phyloP scores from a whole-genome alignment of 495 filamentous ascomycete species.

The Penicillium lividum region DNA sequence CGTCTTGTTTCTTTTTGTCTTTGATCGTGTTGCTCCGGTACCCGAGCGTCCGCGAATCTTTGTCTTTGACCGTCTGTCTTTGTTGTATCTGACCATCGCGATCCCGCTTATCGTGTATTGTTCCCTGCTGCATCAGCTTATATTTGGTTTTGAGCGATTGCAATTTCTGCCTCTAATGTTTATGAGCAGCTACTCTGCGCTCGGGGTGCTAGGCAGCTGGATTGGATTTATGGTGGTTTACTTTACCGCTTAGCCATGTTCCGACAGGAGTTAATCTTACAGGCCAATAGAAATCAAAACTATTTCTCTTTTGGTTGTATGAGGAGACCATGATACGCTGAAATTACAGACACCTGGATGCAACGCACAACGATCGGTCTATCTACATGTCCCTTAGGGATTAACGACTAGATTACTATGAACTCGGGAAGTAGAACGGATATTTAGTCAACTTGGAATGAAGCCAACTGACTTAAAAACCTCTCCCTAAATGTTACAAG shows the following conservation, averaged over 20 bases:
- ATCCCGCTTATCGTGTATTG: conserved; percentile 90
- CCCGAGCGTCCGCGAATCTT: conserved; percentile 69
- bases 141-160: conserved; percentile 74
- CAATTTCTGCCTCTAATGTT: conserved; percentile 98
- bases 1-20: conserved; percentile 9
- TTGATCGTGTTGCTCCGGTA: conserved; percentile 43
- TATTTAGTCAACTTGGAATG: too few species aligned
- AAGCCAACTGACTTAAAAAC: too few species aligned
- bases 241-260: conserved; percentile 61
- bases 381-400: too few species aligned
- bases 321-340: too few species aligned
- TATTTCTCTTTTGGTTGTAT: too few species aligned
- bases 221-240: conserved; percentile 92
- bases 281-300: too few species aligned
- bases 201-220: conserved; percentile 97
- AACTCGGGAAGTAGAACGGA: too few species aligned
- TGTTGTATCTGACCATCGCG: conserved; percentile 81
- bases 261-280: neutral
- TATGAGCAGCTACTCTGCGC: conserved; percentile 88
- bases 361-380: too few species aligned
- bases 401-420: too few species aligned
- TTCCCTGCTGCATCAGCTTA: conserved; percentile 75
- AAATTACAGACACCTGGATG: too few species aligned
- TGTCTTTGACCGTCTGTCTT: conserved; percentile 85
- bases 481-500: too few species aligned